Evolutionary conservation across 192 early-diverging fungal genomes (phyloP), one percentile per base, ranked within the genome.

Genomic region (Rhizophagus prolifer): DNA sequence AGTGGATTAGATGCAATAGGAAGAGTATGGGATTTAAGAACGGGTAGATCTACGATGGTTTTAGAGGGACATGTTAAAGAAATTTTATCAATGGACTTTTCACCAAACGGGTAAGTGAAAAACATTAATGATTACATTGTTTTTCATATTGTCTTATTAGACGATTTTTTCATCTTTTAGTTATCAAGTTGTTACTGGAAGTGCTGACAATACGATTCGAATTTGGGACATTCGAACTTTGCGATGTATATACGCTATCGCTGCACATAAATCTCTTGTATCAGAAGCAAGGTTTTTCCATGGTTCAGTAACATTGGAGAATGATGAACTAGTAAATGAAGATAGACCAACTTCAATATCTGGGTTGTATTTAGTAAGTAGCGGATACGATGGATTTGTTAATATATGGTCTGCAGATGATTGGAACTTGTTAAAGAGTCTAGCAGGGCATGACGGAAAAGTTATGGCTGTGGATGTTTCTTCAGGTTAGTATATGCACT

Each of bases 351-450:
- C 71, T 36, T 79, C n/a, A n/a, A n/a, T 82, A 68, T 78, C 86
- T 66, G 97, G 97, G 6, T 87, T 92, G 28, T 96, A 93, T 81
- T 61, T 99, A 76, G 93, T 91, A 0, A 90, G 91, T 58, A 84
- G 88, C 14, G 91, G 92, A 47, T 97, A 95, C 80, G 97, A 99
- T 76, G 95, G 96, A 1, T 90, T 93, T 9, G 88, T 96, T 62
- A 99, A 96, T 80, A 81, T 99, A 8, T 99, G 95, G 94, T 92
- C 92, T 30, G 92, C 91, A 19, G 97, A 96, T 54, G 96, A 98
- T 80, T 99, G 91, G 88, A 95, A 94, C 80, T 88, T 95, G 64
- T 83, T 97, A 71, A 95, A 94, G 78, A 92, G 90, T 47, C 85
- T 99, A 66, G 86, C 91, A 21, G 97, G 96, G 0, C 90, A 97